Base-by-base conservation (phyloP, 2,329 filamentous ascomycete genomes). In the Ophiobolus disseminans region DNA sequence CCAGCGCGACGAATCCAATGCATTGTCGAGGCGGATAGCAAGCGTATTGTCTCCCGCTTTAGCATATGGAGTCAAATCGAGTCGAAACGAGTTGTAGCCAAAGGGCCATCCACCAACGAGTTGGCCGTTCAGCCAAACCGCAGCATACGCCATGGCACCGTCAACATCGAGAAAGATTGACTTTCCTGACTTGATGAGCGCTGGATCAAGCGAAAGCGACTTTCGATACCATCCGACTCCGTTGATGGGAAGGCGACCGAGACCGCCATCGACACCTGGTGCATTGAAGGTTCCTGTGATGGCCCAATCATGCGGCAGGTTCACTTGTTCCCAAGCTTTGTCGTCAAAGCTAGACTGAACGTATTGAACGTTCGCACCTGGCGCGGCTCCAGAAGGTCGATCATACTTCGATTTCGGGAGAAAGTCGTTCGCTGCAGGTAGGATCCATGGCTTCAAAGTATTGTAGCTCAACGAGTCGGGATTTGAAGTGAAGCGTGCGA, bases 141-240 rank as follows among this genome's bases (percentile, higher is more conserved):
- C 74, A 1, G 79, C 70, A 50, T 80, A 80, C 0, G 78, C 76
- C 78, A 80, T 80, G 38, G 79, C 79, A 2, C 80, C 79, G 46
- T 81, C 79, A 16, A 82, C 57, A 17, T 82, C 79, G 4, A 82
- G 62, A 41, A 72, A 81, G 10, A 80, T 57, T 0, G 67, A 61
- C 42, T 76, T 78, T 7, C 65, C 69, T 14, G 55, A 43, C n/a
- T 75, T 71, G 2, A 58, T 60, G 0, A 61, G 43, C 0, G 43
- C 39, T 4, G 55, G n/a, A 9, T 57, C 28, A 3, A 77, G 45
- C 0, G 61, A 56, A 1, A 82, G 7, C 2, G 62, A 75, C 21
- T 73, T 70, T 3, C 80, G 77, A 54, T 82, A 82, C 80, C 80
- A 82, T 2, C 77, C 80, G 2, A 83, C 74, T 2, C 81, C 81